Evolutionary conservation across 2,329 filamentous ascomycete genomes (phyloP).

Genomic region (Fusarium transvaalense): DNA sequence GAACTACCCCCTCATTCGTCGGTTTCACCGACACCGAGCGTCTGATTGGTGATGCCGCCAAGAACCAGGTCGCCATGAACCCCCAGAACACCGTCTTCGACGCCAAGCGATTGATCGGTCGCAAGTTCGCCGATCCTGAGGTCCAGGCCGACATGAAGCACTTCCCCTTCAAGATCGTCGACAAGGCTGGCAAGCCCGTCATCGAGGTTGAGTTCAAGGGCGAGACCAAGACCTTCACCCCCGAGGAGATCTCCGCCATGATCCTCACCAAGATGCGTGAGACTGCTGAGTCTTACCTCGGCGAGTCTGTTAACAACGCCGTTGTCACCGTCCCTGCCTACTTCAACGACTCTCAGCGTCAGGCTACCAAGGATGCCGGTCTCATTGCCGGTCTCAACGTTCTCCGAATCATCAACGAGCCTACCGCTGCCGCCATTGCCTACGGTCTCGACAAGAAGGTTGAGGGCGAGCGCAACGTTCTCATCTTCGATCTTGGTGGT

Average conservation of each 20-base stretch:
- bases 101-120: conserved; percentile 99
- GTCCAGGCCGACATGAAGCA: conserved; percentile 99
- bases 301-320: conserved; percentile 98
- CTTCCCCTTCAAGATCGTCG: conserved; percentile 99
- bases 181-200: conserved; percentile 87
- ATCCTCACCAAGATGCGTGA: conserved; percentile 95
- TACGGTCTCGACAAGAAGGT: conserved; percentile 98
- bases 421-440: conserved; percentile 96
- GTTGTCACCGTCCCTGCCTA: conserved; percentile 99
- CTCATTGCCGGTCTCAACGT: conserved; percentile 97
- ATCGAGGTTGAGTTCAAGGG: conserved; percentile 96
- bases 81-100: conserved; percentile 98
- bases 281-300: conserved; percentile 97
- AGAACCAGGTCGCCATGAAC: conserved; percentile 99
- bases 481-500: conserved; percentile 99
- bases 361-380: conserved; percentile 99
- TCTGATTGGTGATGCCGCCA: conserved; percentile 98
- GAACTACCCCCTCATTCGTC: conserved; percentile 99
- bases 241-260: conserved; percentile 99
- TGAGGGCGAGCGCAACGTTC: conserved; percentile 97
- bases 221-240: conserved; percentile 95
- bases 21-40: conserved; percentile 99
- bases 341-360: conserved; percentile 99
- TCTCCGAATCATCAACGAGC: conserved; percentile 99
- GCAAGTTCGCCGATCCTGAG: conserved; percentile 92